These are phyloP conservation scores for Fusarium palustre DNA, from an alignment of 2,329 filamentous ascomycete genomes.

Conservation along the genomic window DNA sequence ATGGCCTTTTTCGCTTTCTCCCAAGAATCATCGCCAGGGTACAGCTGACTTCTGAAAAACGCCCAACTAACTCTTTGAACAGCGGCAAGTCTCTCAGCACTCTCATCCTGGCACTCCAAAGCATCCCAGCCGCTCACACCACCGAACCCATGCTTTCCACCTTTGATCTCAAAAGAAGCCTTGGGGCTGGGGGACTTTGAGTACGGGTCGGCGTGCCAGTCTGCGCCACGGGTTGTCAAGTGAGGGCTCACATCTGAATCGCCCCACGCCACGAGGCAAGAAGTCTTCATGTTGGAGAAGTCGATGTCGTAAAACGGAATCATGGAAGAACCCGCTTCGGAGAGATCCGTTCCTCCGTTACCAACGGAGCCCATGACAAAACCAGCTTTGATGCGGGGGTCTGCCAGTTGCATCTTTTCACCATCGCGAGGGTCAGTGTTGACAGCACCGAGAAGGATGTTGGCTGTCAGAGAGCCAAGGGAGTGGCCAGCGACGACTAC, in stretches of 20 bases:
- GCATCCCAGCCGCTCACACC: constrained; percentile 47
- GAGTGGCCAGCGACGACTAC: constrained; percentile 46
- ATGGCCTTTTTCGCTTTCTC: constrained; percentile 32
- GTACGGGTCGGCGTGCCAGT: constrained; percentile 46
- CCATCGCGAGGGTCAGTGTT: constrained; percentile 44
- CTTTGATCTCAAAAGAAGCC: constrained; percentile 34
- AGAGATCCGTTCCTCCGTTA: constrained; percentile 26
- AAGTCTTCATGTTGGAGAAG: constrained; percentile 38
- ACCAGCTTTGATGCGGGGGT: constrained; percentile 45
- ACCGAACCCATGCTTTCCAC: constrained; percentile 45
- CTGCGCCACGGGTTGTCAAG: constrained; percentile 37
- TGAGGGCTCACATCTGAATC: constrained; percentile 41
- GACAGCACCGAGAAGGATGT: constrained; percentile 33
- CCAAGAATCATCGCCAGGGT: constrained; percentile 38
- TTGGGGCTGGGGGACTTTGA: constrained; percentile 33
- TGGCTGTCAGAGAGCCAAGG: constrained; percentile 38
- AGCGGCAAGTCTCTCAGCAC: constrained; percentile 36
- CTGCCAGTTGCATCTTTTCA: constrained; percentile 11
- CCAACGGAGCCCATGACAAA: constrained; percentile 43
- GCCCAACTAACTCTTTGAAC: constrained; percentile 45
- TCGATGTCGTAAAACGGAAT: constrained; percentile 38
- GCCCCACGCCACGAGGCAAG: constrained; percentile 43
- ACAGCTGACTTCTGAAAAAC: constrained; percentile 42
- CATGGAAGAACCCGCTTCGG: constrained; percentile 20
- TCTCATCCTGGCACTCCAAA: constrained; percentile 43